phyloP scores from a whole-genome alignment of 108 stramenopile genomes.

The Parietichytrium sp. region DNA sequence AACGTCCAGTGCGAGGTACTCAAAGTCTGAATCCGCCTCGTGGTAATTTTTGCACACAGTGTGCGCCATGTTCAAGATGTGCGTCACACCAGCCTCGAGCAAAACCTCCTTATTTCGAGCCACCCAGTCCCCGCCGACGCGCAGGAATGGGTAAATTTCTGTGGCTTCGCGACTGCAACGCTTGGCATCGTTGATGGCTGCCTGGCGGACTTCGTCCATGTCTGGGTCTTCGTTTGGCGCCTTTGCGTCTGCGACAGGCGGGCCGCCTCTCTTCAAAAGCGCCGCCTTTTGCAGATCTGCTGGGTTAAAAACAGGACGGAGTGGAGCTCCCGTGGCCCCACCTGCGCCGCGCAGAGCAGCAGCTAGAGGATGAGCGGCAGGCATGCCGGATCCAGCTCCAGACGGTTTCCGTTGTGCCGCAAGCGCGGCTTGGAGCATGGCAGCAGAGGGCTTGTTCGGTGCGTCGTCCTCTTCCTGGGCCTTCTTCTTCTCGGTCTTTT shows the following conservation, averaged over 20 bases:
- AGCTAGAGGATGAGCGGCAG: background rate
- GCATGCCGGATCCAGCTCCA: too few species aligned
- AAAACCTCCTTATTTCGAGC: conserved; percentile 19
- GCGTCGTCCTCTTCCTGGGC: too few species aligned
- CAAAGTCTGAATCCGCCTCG: background rate
- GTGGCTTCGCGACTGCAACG: conserved; percentile 9
- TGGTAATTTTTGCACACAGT: conserved; percentile 40
- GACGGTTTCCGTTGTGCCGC: too few species aligned
- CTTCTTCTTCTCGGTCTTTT: too few species aligned
- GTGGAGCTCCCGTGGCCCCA: background rate
- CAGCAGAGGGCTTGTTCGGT: too few species aligned
- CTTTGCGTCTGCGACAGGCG: background rate
- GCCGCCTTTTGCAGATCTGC: background rate
- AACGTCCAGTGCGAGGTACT: conserved; percentile 27
- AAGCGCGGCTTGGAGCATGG: too few species aligned
- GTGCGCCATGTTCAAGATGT: conserved; percentile 39
- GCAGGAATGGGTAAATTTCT: background rate
- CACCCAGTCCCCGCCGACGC: conserved; percentile 25
- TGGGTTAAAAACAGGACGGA: background rate
- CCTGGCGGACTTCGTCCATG: conserved; percentile 11
- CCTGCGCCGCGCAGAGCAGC: background rate
- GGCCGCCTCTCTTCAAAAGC: background rate
- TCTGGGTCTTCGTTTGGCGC: background rate
- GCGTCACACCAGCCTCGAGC: conserved; percentile 5
- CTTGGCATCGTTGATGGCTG: background rate